phyloP scores from a whole-genome alignment of 176 grass and related monocot genomes.

The Juncus inflexus region DNA sequence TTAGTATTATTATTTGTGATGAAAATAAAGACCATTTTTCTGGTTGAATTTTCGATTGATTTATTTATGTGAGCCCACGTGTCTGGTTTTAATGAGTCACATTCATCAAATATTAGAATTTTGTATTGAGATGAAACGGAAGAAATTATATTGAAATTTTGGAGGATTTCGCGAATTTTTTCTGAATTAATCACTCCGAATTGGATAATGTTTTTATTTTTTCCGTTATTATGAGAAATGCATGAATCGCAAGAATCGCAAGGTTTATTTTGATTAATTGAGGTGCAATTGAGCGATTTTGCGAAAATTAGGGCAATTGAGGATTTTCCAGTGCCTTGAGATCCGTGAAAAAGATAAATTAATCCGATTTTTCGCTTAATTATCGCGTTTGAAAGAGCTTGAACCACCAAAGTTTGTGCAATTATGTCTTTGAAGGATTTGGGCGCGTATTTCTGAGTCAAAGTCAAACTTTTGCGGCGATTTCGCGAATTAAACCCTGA shows the following conservation, averaged over 20 bases:
- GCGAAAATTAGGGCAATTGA: conserved; percentile 73
- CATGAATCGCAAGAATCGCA: conserved; percentile 66
- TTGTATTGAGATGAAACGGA: conserved; percentile 52
- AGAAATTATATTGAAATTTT: conserved; percentile 51
- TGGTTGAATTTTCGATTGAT: conserved; percentile 54
- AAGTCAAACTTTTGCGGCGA: conserved; percentile 61
- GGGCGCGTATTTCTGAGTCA: conserved; percentile 67
- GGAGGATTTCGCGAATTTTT: conserved; percentile 48
- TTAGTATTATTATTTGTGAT: conserved; percentile 38
- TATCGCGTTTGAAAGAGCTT: conserved; percentile 77
- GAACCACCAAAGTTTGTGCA: conserved; percentile 77
- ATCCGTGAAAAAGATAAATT: conserved; percentile 77
- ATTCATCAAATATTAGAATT: conserved; percentile 88
- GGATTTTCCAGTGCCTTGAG: conserved; percentile 82
- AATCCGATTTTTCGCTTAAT: conserved; percentile 57
- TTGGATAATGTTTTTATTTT: conserved; percentile 64
- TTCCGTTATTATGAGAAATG: conserved; percentile 67
- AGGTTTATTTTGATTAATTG: conserved; percentile 47
- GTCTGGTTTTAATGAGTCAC: conserved; percentile 49
- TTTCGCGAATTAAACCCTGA: conserved; percentile 11
- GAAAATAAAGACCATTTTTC: conserved; percentile 70
- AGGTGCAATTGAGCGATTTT: conserved; percentile 80
- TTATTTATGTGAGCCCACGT: conserved; percentile 76
- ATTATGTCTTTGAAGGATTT: conserved; percentile 77
- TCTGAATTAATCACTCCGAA: conserved; percentile 71